A percentile compares a stretch with the other conserved stretches of the same genome.
Evolutionary conservation across 768 basidiomycete genomes (phyloP).

Genomic region (Tulasnella sp.): DNA sequence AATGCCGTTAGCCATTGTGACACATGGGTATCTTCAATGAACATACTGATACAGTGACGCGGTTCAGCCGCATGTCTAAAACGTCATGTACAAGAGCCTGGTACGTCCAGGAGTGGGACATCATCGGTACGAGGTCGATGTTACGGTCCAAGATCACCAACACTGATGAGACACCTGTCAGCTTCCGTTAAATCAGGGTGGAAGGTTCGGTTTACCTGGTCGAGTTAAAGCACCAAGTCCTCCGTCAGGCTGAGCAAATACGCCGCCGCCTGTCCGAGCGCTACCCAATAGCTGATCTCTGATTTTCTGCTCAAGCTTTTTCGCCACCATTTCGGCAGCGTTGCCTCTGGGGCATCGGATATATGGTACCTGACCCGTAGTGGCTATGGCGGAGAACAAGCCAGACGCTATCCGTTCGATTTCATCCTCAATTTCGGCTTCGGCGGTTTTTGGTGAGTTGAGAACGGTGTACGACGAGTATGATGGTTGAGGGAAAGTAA

Average conservation of each 20-base stretch:
- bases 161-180: slow-evolving; percentile 43
- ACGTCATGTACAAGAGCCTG: slow-evolving; percentile 98
- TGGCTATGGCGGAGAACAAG: slow-evolving; percentile 66
- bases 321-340: slow-evolving; percentile 98
- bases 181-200: not conserved
- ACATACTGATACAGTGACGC: slow-evolving; percentile 64
- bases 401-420: slow-evolving; percentile 87
- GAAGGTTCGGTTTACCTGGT: slow-evolving; percentile 50
- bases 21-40: not conserved
- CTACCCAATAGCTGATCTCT: slow-evolving; percentile 65
- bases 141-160: slow-evolving; percentile 91
- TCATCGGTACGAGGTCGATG: slow-evolving; percentile 84
- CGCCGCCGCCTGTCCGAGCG: slow-evolving; percentile 31
- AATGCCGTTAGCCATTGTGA: not conserved
- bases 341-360: slow-evolving; percentile 93
- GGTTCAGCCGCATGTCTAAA: slow-evolving; percentile 91
- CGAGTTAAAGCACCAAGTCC: slow-evolving; percentile 81
- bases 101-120: slow-evolving; percentile 98
- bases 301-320: slow-evolving; percentile 87
- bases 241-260: slow-evolving; percentile 73
- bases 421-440: slow-evolving; percentile 86
- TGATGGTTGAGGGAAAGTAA: slow-evolving; percentile 28
- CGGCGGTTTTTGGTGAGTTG: slow-evolving; percentile 83
- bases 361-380: slow-evolving; percentile 78
- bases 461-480: slow-evolving; percentile 73